phyloP scores from a whole-genome alignment of 2,329 filamentous ascomycete species.

The Fusarium algeriense region DNA sequence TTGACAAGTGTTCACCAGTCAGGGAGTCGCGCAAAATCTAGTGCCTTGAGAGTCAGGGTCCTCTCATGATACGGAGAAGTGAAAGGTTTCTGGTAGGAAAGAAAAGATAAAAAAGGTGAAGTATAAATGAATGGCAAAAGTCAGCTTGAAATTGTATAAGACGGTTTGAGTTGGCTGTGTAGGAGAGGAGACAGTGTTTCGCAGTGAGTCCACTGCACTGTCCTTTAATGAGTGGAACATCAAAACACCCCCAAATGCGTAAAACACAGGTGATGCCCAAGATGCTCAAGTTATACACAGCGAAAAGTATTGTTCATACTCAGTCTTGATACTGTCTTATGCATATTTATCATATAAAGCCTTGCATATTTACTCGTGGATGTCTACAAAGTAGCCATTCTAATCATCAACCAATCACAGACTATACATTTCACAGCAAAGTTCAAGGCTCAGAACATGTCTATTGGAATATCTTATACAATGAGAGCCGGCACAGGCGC shows the following conservation, averaged over 20 bases:
- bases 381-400: neutral
- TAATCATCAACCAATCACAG: conserved; percentile 40
- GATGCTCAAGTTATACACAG: neutral
- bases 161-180: conserved; percentile 20
- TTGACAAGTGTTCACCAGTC: conserved; percentile 45
- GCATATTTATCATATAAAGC: neutral
- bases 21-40: neutral
- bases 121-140: conserved; percentile 3
- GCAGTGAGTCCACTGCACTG: conserved; percentile 27
- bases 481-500: conserved; percentile 47
- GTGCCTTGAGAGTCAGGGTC: too few species aligned
- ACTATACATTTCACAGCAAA: conserved; percentile 46
- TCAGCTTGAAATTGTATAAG: conserved; percentile 23
- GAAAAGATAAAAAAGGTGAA: neutral
- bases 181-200: conserved; percentile 27
- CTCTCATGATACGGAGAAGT: neutral
- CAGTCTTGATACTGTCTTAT: neutral
- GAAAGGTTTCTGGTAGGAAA: neutral
- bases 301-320: too few species aligned
- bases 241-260: neutral
- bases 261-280: neutral
- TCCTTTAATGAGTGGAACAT: conserved; percentile 10
- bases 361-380: neutral
- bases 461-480: conserved; percentile 57
- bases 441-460: conserved; percentile 46